Base-by-base conservation (phyloP, 306 rosid genomes). In the Quercus agrifolia region DNA sequence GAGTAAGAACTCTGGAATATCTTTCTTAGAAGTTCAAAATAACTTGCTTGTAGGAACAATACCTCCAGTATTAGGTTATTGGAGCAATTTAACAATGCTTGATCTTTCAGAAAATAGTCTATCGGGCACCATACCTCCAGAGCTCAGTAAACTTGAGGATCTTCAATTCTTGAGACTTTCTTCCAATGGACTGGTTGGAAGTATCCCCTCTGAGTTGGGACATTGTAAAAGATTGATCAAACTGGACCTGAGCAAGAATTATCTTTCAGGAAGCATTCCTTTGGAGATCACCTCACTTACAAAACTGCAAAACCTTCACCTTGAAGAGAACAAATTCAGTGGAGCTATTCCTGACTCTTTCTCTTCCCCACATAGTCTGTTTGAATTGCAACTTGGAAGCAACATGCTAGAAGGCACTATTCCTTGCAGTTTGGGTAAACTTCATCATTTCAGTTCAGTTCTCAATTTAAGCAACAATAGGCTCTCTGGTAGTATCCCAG, bases 81-180 rank as follows among this genome's bases (percentile, higher is more conserved):
- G 80, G 80, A 77, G 66, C 35, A 70, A 78, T 78, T 68, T 78
- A 27, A 23, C 81, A 11, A 78, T 78, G 76, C 75, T 78, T 58
- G 81, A 78, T 56, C 71, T 78, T 20, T 57, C 76, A 2, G 4
- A 57, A 56, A 78, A 78, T 68, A 11, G 13, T 3, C 13, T 78
- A 44, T 70, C 76, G 23, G 76, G 81, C 4, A 70, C 76, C 17
- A 19, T 78, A 17, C 61, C 81, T 27, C 49, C 5, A 11, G 49
- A 70, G 70, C 57, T 78, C 2, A 76, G 76, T 70, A 70, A 71
- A 44, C 76, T 71, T 44, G 57, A 71, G 71, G 62, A 44, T 59
- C 69, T 78, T 41, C 71, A 70, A 27, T 14, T 41, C 28, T 51
- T 70, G 30, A 41, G 56, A 57, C 70, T 78, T 27, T 58, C 75